Base-by-base conservation (phyloP, 352 stramenopile species). In the Phytophthora podocarpi region DNA sequence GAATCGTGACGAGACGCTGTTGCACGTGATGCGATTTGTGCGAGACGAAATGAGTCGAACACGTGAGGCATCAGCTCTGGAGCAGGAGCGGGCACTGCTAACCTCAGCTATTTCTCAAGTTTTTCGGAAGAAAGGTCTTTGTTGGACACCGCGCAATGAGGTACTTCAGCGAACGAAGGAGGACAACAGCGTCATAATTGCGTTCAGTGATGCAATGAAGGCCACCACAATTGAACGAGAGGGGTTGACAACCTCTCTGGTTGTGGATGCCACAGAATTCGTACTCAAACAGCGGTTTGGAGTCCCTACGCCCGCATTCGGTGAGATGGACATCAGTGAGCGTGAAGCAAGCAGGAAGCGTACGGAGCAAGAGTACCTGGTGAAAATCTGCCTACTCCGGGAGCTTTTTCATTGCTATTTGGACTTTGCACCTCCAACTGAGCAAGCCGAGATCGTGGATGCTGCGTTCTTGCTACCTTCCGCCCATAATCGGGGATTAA, bases 1-100 rank as follows among this genome's bases (percentile, higher is more conserved):
- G 21, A 72, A 78, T 49, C 84, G 64, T 27, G 81, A 91, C 28
- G 77, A 85, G 40, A 90, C 78, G 2, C 57, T 89, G 9, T 34
- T 89, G n/a, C 66, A 93, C 24, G 78, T 89, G 18, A 70, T 91
- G 51, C 65, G 64, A 10, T 75, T 93, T 43, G 67, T 93, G 11
- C 76, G 74, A 27, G 67, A 76, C 9, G 78, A 80, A 48, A 75
- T 85, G 51, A 66, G 58, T 26, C 40, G 60, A 16, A 65, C 59
- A 35, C 49, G 40, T 2, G 42, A 59, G 43, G 26, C 23, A 32
- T 74, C 68, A 4, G 39, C 54, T 20, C 43, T 71, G 21, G 64
- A 74, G 18, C 49, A 74, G 58, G 68, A 77, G 26, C 58, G 68
- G 10, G 30, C 59, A 15, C 32, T 67, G 11, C 45, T 78, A 30